These are phyloP conservation scores for Pythium sukuiense DNA, from an alignment of 352 stramenopile genomes.

Conservation along the genomic window DNA sequence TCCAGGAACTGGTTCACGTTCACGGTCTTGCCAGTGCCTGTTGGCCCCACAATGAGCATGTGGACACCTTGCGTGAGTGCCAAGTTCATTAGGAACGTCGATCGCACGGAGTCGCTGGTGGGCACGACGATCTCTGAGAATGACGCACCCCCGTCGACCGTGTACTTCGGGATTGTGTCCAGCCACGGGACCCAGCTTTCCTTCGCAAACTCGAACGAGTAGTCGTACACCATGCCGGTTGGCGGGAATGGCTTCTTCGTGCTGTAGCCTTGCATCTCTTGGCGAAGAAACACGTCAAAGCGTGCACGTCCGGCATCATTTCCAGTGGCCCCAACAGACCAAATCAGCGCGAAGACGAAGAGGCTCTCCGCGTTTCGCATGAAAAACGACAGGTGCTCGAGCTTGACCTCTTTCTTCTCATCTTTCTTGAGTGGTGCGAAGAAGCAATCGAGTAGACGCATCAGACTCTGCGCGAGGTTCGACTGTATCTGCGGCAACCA, in stretches of 20 bases:
- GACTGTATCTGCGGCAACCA: constrained; percentile 92
- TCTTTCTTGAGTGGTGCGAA: constrained; percentile 82
- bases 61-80: constrained; percentile 82
- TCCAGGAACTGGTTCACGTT: constrained; percentile 93
- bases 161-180: constrained; percentile 85
- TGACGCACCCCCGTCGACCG: constrained; percentile 64
- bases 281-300: constrained; percentile 87
- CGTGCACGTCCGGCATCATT: constrained; percentile 80
- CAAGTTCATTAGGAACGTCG: constrained; percentile 91
- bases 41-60: constrained; percentile 93
- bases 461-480: constrained; percentile 87
- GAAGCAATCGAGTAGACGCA: constrained; percentile 93
- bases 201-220: constrained; percentile 81
- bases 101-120: constrained; percentile 92
- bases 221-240: constrained; percentile 87
- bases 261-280: constrained; percentile 72
- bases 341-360: constrained; percentile 93
- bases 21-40: constrained; percentile 94
- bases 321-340: constrained; percentile 90
- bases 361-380: constrained; percentile 82
- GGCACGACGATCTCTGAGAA: constrained; percentile 94
- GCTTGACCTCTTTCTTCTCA: constrained; percentile 82
- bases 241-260: constrained; percentile 57
- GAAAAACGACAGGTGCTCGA: constrained; percentile 69
- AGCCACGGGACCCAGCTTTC: constrained; percentile 91